Evolutionary conservation across 139 green algal species (phyloP).

Genomic region (Spirogloea muscicola): DNA sequence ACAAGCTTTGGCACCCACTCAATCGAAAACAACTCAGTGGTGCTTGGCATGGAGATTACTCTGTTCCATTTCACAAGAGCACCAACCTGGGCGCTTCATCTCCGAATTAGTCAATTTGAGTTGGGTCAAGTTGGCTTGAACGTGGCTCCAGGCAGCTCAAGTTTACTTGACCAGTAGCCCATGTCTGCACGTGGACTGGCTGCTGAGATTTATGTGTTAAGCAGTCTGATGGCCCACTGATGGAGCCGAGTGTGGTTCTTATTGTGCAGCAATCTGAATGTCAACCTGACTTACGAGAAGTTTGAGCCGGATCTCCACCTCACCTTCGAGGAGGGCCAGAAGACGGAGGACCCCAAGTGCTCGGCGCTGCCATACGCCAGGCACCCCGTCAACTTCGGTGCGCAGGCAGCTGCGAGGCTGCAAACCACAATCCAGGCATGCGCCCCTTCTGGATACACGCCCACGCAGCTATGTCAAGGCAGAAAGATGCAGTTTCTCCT

Average conservation of each 20-base stretch:
- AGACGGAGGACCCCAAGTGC: neutral
- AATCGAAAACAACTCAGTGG: no score
- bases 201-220: neutral
- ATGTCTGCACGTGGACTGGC: neutral
- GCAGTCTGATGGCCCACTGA: neutral
- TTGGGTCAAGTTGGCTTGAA: neutral
- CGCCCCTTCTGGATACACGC: no score
- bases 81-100: neutral
- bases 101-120: neutral
- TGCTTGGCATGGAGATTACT: no score
- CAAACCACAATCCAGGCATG: neutral
- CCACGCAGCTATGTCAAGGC: no score
- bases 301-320: constrained; percentile 35
- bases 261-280: constrained; percentile 23
- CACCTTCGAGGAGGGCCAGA: constrained; percentile 1
- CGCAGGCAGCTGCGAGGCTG: neutral
- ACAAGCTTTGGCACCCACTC: neutral
- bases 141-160: neutral
- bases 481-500: no score
- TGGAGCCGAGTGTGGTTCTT: neutral
- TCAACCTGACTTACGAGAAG: constrained; percentile 3
- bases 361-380: constrained; percentile 12
- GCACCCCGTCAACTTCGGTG: constrained; percentile 13
- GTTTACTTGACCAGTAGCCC: neutral
- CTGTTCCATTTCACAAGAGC: neutral